phyloP scores from a whole-genome alignment of 257 asterid genomes.

The Przewalskia tangutica region DNA sequence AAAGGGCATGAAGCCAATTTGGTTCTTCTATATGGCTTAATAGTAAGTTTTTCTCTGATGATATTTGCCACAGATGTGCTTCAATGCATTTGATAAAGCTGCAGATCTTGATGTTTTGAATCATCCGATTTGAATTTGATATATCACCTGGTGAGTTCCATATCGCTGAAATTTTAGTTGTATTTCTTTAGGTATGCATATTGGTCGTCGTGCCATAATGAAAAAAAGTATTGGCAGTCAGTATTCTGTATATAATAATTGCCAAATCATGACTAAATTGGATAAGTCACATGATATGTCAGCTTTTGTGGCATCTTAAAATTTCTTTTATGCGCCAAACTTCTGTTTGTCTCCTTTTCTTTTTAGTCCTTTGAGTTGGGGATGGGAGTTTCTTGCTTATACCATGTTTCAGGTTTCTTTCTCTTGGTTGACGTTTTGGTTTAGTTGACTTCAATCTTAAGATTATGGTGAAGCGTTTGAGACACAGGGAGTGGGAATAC shows the following conservation, averaged over 20 bases:
- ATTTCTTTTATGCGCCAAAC: not conserved
- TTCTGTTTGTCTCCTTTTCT: not conserved
- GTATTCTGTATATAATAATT: not conserved
- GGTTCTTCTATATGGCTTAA: not conserved
- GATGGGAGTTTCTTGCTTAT: not conserved
- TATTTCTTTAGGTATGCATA: not conserved
- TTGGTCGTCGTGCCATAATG: not conserved
- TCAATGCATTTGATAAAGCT: conserved; percentile 72
- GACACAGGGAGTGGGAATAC: not conserved
- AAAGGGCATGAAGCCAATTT: not conserved
- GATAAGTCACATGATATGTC: not conserved
- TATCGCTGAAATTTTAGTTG: not conserved
- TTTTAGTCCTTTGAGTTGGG: not conserved
- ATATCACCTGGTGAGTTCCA: conserved; percentile 65
- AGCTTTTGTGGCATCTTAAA: not conserved
- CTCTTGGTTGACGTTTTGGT: not conserved
- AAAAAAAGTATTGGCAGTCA: not conserved
- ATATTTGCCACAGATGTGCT: conserved; percentile 53
- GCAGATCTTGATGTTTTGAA: conserved; percentile 89
- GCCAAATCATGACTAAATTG: not conserved
- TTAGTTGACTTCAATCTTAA: not conserved
- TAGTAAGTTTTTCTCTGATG: not conserved
- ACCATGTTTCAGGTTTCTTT: not conserved
- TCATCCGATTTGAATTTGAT: conserved; percentile 77
- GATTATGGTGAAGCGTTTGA: not conserved